Conservation (phyloP, 1,284 basidiomycete genomes). For the Sporisorium sorghi region DNA sequence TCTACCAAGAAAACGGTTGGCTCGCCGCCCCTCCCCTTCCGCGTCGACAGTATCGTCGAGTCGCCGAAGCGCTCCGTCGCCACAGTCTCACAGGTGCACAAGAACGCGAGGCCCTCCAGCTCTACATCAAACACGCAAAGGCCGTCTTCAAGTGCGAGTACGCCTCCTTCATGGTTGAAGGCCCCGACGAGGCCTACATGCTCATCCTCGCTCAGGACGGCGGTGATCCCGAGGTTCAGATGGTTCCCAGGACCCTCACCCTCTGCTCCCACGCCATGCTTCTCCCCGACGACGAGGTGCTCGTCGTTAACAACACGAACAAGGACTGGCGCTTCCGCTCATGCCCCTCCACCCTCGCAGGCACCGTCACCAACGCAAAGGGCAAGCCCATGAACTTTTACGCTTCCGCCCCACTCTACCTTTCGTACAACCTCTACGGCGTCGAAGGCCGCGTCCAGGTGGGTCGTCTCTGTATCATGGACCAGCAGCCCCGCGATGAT, state of each 20-base stretch:
- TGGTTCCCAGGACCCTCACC: conserved; percentile 26
- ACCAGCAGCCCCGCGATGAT: conserved; percentile 33
- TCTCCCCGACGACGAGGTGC: conserved; percentile 41
- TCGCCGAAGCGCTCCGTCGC: conserved; percentile 33
- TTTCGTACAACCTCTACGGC: conserved; percentile 33
- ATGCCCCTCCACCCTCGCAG: conserved; percentile 36
- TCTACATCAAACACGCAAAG: conserved; percentile 43
- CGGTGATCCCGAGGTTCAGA: conserved; percentile 17
- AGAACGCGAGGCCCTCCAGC: conserved; percentile 33
- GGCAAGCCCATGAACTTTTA: conserved; percentile 54
- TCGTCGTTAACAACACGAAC: conserved; percentile 43
- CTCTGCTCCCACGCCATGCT: conserved; percentile 60
- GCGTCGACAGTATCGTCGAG: conserved; percentile 24
- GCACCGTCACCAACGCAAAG: conserved; percentile 30
- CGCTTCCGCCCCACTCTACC: conserved; percentile 53
- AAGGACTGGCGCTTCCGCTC: conserved; percentile 55
- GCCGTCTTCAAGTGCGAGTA: conserved; percentile 52
- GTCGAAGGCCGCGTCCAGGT: conserved; percentile 43
- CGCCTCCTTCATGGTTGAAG: conserved; percentile 49
- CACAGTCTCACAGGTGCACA: conserved; percentile 31
- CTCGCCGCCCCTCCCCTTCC: conserved; percentile 43
- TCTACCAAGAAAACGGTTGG: conserved; percentile 45
- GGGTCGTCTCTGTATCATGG: conserved; percentile 56
- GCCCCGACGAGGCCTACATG: conserved; percentile 37
- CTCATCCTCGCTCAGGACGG: conserved; percentile 49